Evolutionary conservation across 257 asterid species (phyloP).

Genomic region (Osmanthus fragrans): DNA sequence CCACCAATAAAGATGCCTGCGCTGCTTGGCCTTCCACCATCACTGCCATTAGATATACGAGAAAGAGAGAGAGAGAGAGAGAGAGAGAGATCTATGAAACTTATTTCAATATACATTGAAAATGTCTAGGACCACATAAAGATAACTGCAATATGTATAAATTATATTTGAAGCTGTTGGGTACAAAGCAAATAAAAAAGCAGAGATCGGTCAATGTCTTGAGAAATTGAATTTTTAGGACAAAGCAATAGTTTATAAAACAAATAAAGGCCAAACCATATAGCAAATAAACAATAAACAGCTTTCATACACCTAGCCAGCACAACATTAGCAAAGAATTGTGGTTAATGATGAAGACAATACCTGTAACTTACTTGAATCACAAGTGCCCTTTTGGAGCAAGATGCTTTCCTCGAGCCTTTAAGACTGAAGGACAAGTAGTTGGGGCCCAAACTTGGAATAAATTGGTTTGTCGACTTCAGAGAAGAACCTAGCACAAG

Average conservation of each 20-base stretch:
- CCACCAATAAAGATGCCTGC: conserved; percentile 67
- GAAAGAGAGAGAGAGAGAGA: background rate
- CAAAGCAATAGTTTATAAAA: background rate
- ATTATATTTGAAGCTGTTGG: background rate
- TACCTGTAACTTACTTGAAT: conserved; percentile 67
- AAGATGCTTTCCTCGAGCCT: conserved; percentile 36
- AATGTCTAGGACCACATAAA: conserved; percentile 1
- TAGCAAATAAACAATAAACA: background rate
- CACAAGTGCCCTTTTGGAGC: conserved; percentile 39
- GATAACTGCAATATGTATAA: conserved; percentile 6
- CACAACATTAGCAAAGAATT: background rate
- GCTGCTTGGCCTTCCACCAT: conserved; percentile 48
- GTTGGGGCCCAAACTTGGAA: conserved; percentile 34
- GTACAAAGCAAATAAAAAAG: background rate
- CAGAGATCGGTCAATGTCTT: background rate
- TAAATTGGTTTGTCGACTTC: conserved; percentile 34
- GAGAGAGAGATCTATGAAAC: conserved; percentile 11
- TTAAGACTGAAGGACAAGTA: conserved; percentile 47
- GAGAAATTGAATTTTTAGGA: background rate
- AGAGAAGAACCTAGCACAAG: conserved; percentile 38
- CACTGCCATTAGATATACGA: conserved; percentile 42
- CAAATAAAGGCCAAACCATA: background rate
- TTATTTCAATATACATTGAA: conserved; percentile 9
- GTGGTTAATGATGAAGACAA: conserved; percentile 2
- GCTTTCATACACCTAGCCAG: conserved; percentile 3